Percentiles rank a stretch among this genome's conserved stretches.
These are phyloP conservation scores for Solanum clarkiae DNA, from an alignment of 257 asterid genomes.

Conservation along the genomic window DNA sequence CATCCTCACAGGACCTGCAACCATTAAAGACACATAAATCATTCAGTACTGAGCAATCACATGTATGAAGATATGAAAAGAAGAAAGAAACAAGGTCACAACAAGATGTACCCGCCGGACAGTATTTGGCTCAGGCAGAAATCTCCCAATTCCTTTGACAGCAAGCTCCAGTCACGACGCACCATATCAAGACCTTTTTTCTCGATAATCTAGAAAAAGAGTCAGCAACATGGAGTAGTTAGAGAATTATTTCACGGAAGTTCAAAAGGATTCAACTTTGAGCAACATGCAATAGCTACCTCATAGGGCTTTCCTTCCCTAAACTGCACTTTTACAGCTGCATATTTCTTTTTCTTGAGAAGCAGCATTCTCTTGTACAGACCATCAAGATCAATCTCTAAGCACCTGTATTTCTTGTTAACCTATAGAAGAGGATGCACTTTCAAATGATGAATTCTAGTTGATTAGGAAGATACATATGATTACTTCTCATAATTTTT, in stretches of 20 bases:
- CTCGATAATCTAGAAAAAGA: constrained; percentile 57
- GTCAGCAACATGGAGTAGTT: neutral
- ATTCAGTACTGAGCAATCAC: neutral
- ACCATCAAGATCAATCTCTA: constrained; percentile 98
- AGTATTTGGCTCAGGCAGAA: constrained; percentile 88
- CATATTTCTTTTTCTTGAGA: constrained; percentile 97
- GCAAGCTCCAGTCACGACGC: constrained; percentile 97
- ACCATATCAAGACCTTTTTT: constrained; percentile 98
- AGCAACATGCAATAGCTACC: constrained; percentile 34
- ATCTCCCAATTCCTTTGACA: constrained; percentile 92
- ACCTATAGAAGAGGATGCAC: constrained; percentile 36
- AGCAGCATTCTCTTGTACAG: constrained; percentile 92
- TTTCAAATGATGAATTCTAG: neutral
- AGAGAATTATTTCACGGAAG: neutral
- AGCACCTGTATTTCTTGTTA: constrained; percentile 84
- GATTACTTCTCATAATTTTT: neutral
- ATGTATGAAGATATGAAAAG: neutral
- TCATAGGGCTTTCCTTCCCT: constrained; percentile 65
- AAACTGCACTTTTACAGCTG: constrained; percentile 82
- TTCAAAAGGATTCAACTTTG: neutral
- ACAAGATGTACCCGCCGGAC: constrained; percentile 67
- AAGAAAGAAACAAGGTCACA: neutral
- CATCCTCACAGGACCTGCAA: constrained; percentile 90
- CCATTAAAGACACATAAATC: constrained; percentile 1
- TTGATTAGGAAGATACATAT: neutral